A percentile compares a stretch with the other conserved stretches of the same genome.
phyloP scores from a whole-genome alignment of 2,329 filamentous ascomycete species.

The Fusarium buharicum region DNA sequence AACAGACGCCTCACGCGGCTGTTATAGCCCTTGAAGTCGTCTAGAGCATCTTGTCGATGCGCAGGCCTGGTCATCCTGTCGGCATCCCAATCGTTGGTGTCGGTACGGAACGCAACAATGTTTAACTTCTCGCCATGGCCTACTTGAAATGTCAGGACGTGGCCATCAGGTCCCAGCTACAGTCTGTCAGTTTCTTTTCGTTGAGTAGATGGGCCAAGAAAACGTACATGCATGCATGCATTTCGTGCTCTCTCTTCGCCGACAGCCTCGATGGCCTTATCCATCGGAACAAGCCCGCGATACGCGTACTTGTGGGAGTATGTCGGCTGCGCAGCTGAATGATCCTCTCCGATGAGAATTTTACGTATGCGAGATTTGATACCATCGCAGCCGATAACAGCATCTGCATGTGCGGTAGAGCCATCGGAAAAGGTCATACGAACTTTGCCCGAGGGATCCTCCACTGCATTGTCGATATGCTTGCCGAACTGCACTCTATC shows the following conservation, averaged over 20 bases:
- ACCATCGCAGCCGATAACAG: conserved; percentile 70
- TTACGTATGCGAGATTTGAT: conserved; percentile 67
- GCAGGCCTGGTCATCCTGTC: conserved; percentile 37
- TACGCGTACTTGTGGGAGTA: conserved; percentile 70
- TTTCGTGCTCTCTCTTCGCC: conserved; percentile 51
- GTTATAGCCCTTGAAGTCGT: conserved; percentile 51
- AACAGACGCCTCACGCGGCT: conserved; percentile 47
- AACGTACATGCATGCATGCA: conserved; percentile 44
- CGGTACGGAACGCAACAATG: conserved; percentile 58
- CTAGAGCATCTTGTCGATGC: conserved; percentile 48
- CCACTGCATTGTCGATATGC: conserved; percentile 48
- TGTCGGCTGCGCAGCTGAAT: conserved; percentile 51
- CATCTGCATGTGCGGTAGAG: conserved; percentile 52
- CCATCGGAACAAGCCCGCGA: conserved; percentile 59
- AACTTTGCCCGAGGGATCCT: conserved; percentile 38
- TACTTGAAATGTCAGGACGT: conserved; percentile 69
- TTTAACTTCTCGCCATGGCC: conserved; percentile 66
- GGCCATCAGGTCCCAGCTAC: conserved; percentile 59
- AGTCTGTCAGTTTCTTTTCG: background rate
- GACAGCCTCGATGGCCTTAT: conserved; percentile 61
- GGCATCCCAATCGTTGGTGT: conserved; percentile 47
- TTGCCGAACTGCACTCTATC: conserved; percentile 50
- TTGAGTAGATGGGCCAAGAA: fast-evolving
- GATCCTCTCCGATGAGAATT: conserved; percentile 57
- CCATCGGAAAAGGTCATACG: conserved; percentile 54